These are phyloP conservation scores for Silene conica DNA, from an alignment of 148 eudicot genomes.

Conservation along the genomic window DNA sequence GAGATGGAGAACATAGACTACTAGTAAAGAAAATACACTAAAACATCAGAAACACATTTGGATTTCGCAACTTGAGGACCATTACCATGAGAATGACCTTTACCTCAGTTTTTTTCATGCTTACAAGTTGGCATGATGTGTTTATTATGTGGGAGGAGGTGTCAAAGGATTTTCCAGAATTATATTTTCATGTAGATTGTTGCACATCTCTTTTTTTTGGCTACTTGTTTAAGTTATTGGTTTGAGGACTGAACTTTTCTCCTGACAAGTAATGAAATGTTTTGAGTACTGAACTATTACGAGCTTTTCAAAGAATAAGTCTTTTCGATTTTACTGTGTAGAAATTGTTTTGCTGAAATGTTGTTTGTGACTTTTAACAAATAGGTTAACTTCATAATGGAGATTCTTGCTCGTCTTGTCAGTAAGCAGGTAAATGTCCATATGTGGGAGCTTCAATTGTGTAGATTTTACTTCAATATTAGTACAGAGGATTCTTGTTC, in stretches of 20 bases:
- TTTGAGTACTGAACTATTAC: not conserved
- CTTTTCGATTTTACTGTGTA: slow-evolving; percentile 4
- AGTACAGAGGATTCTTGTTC: slow-evolving; percentile 1
- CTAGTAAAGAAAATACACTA: not conserved
- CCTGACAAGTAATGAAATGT: not conserved
- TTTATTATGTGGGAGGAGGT: not conserved
- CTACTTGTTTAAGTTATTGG: not conserved
- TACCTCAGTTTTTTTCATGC: not conserved
- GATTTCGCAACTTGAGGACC: not conserved
- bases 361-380: slow-evolving; percentile 13
- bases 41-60: not conserved
- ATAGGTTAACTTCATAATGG: slow-evolving; percentile 95
- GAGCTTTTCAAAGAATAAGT: not conserved
- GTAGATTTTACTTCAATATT: not conserved
- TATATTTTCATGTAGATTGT: not conserved
- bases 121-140: not conserved
- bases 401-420: slow-evolving; percentile 89
- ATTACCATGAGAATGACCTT: not conserved
- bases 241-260: not conserved
- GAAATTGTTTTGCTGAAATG: not conserved
- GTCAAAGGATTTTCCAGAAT: not conserved
- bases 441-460: not conserved
- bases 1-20: not conserved
- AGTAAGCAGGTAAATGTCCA: slow-evolving; percentile 78
- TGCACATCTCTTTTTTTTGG: not conserved